phyloP scores from a whole-genome alignment of 2,329 filamentous ascomycete genomes.

The Chrysoporthe deuterocubensis region DNA sequence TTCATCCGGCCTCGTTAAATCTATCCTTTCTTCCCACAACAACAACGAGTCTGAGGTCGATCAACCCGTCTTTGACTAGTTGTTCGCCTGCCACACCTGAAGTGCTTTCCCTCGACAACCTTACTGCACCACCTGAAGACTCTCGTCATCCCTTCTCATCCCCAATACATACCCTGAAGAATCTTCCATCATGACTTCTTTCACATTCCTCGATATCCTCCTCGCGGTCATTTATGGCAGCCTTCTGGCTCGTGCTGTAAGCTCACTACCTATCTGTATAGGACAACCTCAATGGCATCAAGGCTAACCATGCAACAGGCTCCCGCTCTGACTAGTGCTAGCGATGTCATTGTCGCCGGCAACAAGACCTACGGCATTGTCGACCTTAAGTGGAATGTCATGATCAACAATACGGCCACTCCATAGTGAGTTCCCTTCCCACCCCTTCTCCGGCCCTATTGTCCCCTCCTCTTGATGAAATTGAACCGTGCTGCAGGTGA shows the following conservation, averaged over 20 bases:
- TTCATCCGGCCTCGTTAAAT: neutral
- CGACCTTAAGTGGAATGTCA: neutral
- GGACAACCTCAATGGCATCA: neutral
- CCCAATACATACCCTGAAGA: neutral
- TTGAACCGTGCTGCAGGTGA: no score
- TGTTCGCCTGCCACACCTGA: neutral
- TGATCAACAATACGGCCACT: neutral
- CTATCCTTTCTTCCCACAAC: neutral
- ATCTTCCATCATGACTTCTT: neutral
- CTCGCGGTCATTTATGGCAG: neutral
- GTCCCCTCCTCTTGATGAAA: no score
- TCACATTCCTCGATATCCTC: neutral
- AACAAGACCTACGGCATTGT: conserved; percentile 10
- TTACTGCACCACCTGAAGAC: neutral
- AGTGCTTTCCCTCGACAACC: neutral
- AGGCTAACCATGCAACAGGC: neutral
- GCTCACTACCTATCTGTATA: neutral
- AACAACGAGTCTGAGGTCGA: neutral
- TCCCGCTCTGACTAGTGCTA: neutral
- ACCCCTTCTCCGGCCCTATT: neutral
- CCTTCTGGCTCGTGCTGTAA: neutral
- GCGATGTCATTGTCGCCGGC: neutral
- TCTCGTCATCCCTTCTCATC: neutral
- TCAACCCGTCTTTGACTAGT: neutral
- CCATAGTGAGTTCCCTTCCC: neutral